Evolutionary conservation across 331 rosid species (phyloP).

Genomic region (Erythrophleum ivorense): DNA sequence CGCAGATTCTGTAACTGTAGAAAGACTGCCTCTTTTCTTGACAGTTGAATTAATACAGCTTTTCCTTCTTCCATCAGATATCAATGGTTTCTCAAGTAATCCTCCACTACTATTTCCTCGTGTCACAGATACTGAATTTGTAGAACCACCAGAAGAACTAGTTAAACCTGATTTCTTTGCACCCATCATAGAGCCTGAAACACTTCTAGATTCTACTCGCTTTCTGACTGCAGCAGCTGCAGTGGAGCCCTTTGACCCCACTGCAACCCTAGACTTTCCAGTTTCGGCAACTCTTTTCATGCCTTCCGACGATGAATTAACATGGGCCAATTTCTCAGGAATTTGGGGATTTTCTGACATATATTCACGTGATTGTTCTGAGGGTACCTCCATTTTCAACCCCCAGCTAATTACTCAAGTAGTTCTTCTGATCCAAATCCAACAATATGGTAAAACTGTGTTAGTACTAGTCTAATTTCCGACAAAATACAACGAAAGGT

Average conservation of each 20-base stretch:
- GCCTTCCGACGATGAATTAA: constrained; percentile 44
- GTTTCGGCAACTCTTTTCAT: constrained; percentile 45
- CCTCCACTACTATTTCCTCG: constrained; percentile 85
- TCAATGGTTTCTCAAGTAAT: constrained; percentile 59
- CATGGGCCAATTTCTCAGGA: constrained; percentile 36
- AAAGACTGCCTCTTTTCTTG: constrained; percentile 39
- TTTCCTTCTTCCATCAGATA: constrained; percentile 48
- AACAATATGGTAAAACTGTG: background rate
- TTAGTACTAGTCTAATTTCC: background rate
- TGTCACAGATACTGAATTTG: constrained; percentile 49
- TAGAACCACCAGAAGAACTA: constrained; percentile 52
- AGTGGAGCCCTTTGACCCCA: constrained; percentile 41
- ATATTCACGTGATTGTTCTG: constrained; percentile 48
- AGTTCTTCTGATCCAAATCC: constrained; percentile 36
- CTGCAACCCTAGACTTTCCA: constrained; percentile 47
- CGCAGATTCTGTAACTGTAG: constrained; percentile 46
- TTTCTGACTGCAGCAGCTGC: constrained; percentile 46
- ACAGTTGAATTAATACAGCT: constrained; percentile 40
- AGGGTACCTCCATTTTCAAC: constrained; percentile 65
- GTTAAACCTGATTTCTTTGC: constrained; percentile 52
- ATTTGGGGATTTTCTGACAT: constrained; percentile 44
- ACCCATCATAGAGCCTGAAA: constrained; percentile 45
- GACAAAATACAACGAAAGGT: background rate
- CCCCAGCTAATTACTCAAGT: constrained; percentile 28
- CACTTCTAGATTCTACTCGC: constrained; percentile 55